Percentiles rank a stretch among this genome's conserved stretches.
phyloP scores from a whole-genome alignment of 768 basidiomycete species.

The Phlebiopsis gigantea region DNA sequence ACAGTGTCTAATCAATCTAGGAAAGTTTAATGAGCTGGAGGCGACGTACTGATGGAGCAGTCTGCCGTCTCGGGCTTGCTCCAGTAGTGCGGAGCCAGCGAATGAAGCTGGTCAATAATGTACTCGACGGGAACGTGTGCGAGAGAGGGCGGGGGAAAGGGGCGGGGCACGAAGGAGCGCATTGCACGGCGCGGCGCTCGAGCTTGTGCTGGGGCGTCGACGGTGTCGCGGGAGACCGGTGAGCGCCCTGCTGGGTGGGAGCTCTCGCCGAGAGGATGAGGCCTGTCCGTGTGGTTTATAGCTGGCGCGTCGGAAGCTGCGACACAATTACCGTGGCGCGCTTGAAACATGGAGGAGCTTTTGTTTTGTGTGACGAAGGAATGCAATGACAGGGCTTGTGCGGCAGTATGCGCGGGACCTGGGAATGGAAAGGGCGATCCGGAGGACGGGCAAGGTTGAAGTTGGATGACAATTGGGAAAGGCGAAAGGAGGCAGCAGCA shows the following conservation, averaged over 20 bases:
- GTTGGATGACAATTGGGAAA: constrained; percentile 9
- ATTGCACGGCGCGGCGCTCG: constrained; percentile 18
- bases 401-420: constrained; percentile 5
- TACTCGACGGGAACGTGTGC: constrained; percentile 66
- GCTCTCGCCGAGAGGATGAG: constrained; percentile 6
- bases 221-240: constrained; percentile 3
- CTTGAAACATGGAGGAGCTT: constrained; percentile 8
- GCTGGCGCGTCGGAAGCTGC: background rate
- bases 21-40: background rate
- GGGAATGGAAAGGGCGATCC: constrained; percentile 15
- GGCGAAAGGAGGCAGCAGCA: constrained; percentile 2
- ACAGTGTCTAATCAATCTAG: background rate
- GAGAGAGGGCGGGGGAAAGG: constrained; percentile 61
- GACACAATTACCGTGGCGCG: constrained; percentile 12
- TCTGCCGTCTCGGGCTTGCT: constrained; percentile 71
- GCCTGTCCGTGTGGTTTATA: constrained; percentile 10
- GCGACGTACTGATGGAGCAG: constrained; percentile 62
- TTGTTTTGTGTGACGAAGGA: constrained; percentile 11
- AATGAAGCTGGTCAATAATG: constrained; percentile 63
- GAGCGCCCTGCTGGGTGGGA: constrained; percentile 9
- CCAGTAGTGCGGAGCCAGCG: constrained; percentile 66
- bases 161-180: constrained; percentile 45
- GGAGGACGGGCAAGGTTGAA: constrained; percentile 7
- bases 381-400: constrained; percentile 4
- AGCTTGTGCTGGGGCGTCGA: background rate